Percentiles rank a stretch among this genome's conserved stretches.
Evolutionary conservation across 2,329 filamentous ascomycete genomes (phyloP).

Genomic region (Colletotrichum tabaci): DNA sequence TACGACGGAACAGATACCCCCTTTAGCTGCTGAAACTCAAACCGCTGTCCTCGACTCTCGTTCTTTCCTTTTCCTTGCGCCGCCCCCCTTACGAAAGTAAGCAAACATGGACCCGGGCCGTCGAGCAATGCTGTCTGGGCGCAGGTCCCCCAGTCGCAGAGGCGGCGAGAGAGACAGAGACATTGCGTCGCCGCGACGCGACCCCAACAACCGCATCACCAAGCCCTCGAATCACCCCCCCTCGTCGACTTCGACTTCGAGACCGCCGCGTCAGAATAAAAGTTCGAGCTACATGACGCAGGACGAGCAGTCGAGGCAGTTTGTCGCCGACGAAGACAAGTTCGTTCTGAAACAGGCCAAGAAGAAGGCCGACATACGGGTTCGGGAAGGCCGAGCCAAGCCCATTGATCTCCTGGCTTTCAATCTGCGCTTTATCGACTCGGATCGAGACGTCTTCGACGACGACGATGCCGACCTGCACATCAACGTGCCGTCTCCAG

Average conservation of each 20-base stretch:
- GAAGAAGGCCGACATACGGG: slow-evolving; percentile 96
- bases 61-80: neutral
- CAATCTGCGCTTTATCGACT: slow-evolving; percentile 89
- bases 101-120: slow-evolving; percentile 68
- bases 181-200: slow-evolving; percentile 69
- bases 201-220: slow-evolving; percentile 69
- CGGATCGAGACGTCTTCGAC: slow-evolving; percentile 87
- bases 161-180: slow-evolving; percentile 29
- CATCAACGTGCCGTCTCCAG: slow-evolving; percentile 84
- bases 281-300: slow-evolving; percentile 72
- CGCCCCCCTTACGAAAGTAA: neutral
- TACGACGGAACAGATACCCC: slow-evolving; percentile 9
- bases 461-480: slow-evolving; percentile 82
- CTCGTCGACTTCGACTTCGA: slow-evolving; percentile 43
- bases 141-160: slow-evolving; percentile 57
- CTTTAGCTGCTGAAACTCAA: neutral
- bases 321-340: slow-evolving; percentile 94
- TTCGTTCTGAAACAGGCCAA: slow-evolving; percentile 98
- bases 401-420: slow-evolving; percentile 96
- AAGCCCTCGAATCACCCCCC: slow-evolving; percentile 61
- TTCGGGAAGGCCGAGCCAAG: slow-evolving; percentile 90
- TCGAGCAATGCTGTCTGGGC: slow-evolving; percentile 66
- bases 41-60: neutral
- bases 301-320: slow-evolving; percentile 84
- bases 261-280: slow-evolving; percentile 47